Conservation (phyloP, 1,284 basidiomycete genomes). For the Ganoderma lucidum region DNA sequence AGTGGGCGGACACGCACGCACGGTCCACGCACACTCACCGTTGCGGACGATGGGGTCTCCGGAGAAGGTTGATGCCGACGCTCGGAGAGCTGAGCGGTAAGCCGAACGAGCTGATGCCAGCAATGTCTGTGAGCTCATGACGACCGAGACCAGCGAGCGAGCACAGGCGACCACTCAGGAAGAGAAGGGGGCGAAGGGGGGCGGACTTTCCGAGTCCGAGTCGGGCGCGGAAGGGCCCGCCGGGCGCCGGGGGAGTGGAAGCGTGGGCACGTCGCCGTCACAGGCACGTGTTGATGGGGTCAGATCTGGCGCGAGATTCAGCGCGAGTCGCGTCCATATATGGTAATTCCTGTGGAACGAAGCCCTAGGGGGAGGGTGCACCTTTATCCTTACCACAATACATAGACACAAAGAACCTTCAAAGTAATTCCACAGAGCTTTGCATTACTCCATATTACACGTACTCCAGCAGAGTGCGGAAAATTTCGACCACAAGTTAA, state of each 20-base stretch:
- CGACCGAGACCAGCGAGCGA: background rate
- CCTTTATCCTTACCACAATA: conserved; percentile 20
- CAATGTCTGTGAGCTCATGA: conserved; percentile 42
- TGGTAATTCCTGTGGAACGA: conserved; percentile 46
- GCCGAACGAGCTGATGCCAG: conserved; percentile 68
- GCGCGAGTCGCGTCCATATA: conserved; percentile 53
- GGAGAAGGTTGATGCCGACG: conserved; percentile 69
- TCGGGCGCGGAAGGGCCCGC: background rate
- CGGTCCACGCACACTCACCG: conserved; percentile 34
- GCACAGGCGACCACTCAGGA: background rate
- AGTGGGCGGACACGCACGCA: conserved; percentile 27
- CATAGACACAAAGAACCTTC: background rate
- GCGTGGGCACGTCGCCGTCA: conserved; percentile 22
- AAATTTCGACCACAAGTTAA: conserved; percentile 25
- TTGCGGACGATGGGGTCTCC: conserved; percentile 46
- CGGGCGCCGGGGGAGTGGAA: conserved; percentile 10
- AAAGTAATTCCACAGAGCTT: background rate
- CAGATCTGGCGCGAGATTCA: conserved; percentile 45
- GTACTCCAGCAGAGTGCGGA: conserved; percentile 10
- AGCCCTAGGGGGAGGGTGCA: conserved; percentile 30
- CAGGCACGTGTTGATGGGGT: conserved; percentile 33
- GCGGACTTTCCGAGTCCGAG: background rate
- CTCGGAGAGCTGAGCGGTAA: conserved; percentile 73
- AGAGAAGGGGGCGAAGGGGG: background rate
- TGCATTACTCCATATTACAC: conserved; percentile 13